Evolutionary conservation across 345 rosid genomes (phyloP).

Genomic region (Populus simonii): DNA sequence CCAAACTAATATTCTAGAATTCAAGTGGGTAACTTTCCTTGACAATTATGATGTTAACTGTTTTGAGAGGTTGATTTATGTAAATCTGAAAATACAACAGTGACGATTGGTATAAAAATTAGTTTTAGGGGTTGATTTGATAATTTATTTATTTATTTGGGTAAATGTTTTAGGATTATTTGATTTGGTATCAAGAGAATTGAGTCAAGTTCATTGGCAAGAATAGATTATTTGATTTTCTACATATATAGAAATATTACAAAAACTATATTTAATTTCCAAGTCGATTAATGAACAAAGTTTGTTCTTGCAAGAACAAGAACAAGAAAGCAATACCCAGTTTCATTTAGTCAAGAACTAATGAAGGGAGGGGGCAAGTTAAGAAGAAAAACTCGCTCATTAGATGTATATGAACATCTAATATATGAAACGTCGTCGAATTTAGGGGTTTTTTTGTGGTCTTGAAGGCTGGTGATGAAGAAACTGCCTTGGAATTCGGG

Average conservation of each 20-base stretch:
- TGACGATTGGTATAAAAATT: too few relatives aligned
- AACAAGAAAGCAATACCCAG: background rate
- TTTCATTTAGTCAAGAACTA: background rate
- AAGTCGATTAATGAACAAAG: conserved; percentile 1
- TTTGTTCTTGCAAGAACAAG: conserved; percentile 11
- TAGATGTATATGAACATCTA: conserved; percentile 4
- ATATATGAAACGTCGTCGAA: conserved; percentile 30
- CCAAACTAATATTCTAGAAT: too few relatives aligned
- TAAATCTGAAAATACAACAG: too few relatives aligned
- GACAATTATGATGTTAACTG: too few relatives aligned
- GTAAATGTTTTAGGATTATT: too few relatives aligned
- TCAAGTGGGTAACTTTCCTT: too few relatives aligned
- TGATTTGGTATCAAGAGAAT: too few relatives aligned
- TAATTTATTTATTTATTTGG: too few relatives aligned
- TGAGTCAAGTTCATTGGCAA: too few relatives aligned
- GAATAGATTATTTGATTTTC: too few relatives aligned
- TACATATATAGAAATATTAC: background rate
- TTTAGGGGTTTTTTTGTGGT: conserved; percentile 9
- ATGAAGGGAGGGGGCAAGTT: background rate
- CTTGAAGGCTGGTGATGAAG: background rate
- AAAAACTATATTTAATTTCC: conserved; percentile 1
- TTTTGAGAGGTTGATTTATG: too few relatives aligned
- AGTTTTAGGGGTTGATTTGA: too few relatives aligned
- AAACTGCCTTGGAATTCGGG: background rate
- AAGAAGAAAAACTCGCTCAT: conserved; percentile 13